Conservation (phyloP, 768 basidiomycete species). For the Porphyrellus cyaneotinctus region DNA sequence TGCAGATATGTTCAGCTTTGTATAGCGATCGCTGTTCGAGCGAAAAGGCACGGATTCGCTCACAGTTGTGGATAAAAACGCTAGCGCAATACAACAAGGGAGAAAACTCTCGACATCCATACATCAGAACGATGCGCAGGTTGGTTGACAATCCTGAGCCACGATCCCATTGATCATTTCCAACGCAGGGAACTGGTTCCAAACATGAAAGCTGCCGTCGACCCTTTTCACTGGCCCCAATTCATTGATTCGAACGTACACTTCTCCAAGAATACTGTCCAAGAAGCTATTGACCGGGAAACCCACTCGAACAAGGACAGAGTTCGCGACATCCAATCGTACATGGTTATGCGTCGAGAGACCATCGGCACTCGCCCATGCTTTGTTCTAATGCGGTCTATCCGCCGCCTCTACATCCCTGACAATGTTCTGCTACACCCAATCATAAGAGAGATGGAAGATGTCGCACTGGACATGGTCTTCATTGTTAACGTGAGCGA, state of each 20-base stretch:
- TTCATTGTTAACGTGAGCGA: slow-evolving; percentile 24
- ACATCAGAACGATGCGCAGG: slow-evolving; percentile 24
- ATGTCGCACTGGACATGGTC: slow-evolving; percentile 25
- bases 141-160: slow-evolving; percentile 4
- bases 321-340: slow-evolving; percentile 21
- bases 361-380: slow-evolving; percentile 28
- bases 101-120: slow-evolving; percentile 20
- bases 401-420: slow-evolving; percentile 24
- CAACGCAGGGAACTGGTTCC: slow-evolving; percentile 21
- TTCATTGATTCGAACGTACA: slow-evolving; percentile 20
- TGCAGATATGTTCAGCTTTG: not conserved
- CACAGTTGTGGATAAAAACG: slow-evolving; percentile 24
- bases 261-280: slow-evolving; percentile 20
- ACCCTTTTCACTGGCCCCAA: slow-evolving; percentile 28
- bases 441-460: slow-evolving; percentile 26
- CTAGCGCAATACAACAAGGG: slow-evolving; percentile 16
- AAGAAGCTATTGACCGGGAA: slow-evolving; percentile 29
- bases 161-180: not conserved
- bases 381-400: slow-evolving; percentile 28
- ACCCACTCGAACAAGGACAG: slow-evolving; percentile 8
- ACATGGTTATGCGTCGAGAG: slow-evolving; percentile 28
- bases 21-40: slow-evolving; percentile 27
- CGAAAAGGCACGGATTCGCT: slow-evolving; percentile 8
- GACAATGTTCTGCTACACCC: slow-evolving; percentile 21
- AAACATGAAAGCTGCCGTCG: slow-evolving; percentile 20